Conservation (phyloP, 495 filamentous ascomycete species). For the Aspergillus avenaceus region DNA sequence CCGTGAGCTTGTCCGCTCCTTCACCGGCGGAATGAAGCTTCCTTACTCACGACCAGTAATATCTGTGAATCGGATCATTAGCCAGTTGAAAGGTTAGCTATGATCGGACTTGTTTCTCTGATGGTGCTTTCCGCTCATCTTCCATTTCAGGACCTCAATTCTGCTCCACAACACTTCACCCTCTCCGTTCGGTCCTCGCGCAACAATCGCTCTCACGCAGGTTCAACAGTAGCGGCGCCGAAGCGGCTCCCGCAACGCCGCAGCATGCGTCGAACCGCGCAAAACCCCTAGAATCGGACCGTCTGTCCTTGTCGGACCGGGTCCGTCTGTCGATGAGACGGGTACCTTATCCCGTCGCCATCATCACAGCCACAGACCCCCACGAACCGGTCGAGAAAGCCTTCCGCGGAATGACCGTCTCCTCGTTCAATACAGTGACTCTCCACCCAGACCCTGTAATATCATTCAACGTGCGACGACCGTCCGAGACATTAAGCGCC, state of each 20-base stretch:
- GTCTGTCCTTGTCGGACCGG: constrained; percentile 27
- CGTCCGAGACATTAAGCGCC: constrained; percentile 67
- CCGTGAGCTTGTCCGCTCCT: constrained; percentile 5
- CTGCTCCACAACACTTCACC: not conserved
- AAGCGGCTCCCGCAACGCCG: not conserved
- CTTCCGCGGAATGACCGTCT: constrained; percentile 70
- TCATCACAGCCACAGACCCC: constrained; percentile 53
- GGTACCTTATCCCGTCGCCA: constrained; percentile 68
- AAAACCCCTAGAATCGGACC: not conserved
- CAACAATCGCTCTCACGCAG: not conserved
- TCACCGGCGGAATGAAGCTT: constrained; percentile 31
- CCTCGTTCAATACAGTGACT: constrained; percentile 75
- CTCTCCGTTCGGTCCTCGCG: not conserved
- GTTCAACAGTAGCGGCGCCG: not conserved
- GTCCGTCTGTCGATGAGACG: constrained; percentile 65
- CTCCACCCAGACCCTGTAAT: constrained; percentile 63
- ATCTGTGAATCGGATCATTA: constrained; percentile 6
- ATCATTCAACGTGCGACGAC: constrained; percentile 73
- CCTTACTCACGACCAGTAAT: constrained; percentile 23
- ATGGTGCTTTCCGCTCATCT: not conserved
- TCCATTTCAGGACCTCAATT: not conserved
- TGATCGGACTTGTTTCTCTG: not conserved
- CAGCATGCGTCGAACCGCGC: not conserved
- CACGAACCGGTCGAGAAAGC: constrained; percentile 17
- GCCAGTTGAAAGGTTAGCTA: constrained; percentile 9